These are phyloP conservation scores for Yamadazyma dendronema DNA, from an alignment of 1,139 yeast species.

Conservation along the genomic window DNA sequence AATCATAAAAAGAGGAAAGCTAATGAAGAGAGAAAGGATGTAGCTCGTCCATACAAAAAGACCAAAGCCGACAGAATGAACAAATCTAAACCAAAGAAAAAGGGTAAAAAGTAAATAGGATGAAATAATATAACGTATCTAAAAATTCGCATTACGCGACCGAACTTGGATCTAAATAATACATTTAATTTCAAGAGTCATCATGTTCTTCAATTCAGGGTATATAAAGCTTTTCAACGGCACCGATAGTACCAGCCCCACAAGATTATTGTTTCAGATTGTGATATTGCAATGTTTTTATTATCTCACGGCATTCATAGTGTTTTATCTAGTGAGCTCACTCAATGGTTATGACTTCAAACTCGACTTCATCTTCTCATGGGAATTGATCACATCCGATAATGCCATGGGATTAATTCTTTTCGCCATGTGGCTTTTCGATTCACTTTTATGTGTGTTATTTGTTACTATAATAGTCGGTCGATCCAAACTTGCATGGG, in stretches of 20 bases:
- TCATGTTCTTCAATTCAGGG: conserved; percentile 16
- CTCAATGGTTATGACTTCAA: conserved; percentile 64
- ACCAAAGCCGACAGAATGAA: conserved; percentile 60
- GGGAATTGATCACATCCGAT: conserved; percentile 72
- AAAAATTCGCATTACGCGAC: neutral
- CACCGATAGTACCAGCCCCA: conserved; percentile 35
- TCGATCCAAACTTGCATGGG: conserved; percentile 91
- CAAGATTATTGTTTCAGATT: conserved; percentile 52
- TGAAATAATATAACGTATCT: neutral
- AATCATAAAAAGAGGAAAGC: conserved; percentile 63
- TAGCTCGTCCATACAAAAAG: conserved; percentile 62
- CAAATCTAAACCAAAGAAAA: conserved; percentile 12
- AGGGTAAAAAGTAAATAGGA: conserved; percentile 6
- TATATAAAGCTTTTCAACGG: conserved; percentile 28
- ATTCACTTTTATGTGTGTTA: conserved; percentile 71
- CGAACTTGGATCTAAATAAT: neutral
- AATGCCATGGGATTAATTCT: conserved; percentile 80
- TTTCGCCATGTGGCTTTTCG: conserved; percentile 74
- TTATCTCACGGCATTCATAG: conserved; percentile 57
- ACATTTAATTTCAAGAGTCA: no score
- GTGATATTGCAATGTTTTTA: conserved; percentile 63
- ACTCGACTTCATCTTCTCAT: conserved; percentile 73
- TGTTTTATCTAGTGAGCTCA: conserved; percentile 56
- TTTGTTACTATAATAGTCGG: conserved; percentile 89
- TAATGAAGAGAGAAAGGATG: conserved; percentile 47